These are phyloP conservation scores for Sherardia arvensis DNA, from an alignment of 257 asterid genomes.

Conservation along the genomic window DNA sequence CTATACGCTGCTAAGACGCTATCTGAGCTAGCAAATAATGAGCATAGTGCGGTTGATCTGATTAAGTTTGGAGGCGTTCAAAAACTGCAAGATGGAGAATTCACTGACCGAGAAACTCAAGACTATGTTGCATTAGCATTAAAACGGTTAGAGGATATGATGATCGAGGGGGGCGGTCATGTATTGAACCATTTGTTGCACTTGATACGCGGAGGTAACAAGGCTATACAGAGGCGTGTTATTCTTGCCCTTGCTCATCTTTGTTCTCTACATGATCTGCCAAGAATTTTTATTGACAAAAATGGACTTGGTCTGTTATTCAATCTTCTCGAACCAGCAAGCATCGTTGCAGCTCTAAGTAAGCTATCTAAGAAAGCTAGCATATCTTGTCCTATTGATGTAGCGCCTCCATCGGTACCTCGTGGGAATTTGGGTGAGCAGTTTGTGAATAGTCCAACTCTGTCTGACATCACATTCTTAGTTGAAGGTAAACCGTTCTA, in stretches of 20 bases:
- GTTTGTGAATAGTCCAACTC: conserved; percentile 74
- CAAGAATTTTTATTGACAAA: conserved; percentile 62
- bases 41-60: conserved; percentile 90
- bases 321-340: conserved; percentile 75
- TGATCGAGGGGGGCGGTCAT: conserved; percentile 81
- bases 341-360: conserved; percentile 51
- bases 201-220: conserved; percentile 72
- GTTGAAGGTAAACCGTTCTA: conserved; percentile 89
- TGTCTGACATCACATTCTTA: conserved; percentile 85
- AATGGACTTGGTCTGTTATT: conserved; percentile 68
- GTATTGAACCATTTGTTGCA: conserved; percentile 74
- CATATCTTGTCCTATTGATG: conserved; percentile 73
- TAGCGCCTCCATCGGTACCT: conserved; percentile 95
- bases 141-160: conserved; percentile 93
- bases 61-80: conserved; percentile 86
- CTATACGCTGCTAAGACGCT: conserved; percentile 93
- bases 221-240: conserved; percentile 64
- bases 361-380: conserved; percentile 68
- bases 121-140: conserved; percentile 95
- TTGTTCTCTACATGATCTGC: conserved; percentile 79
- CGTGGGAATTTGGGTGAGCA: conserved; percentile 97
- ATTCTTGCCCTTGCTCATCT: conserved; percentile 92
- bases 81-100: conserved; percentile 88
- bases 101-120: conserved; percentile 13
- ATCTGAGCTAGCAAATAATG: conserved; percentile 95